Evolutionary conservation across 2,329 filamentous ascomycete species (phyloP), one percentile per base, ranked within the genome.

Genomic region (Curvularia spicifera): DNA sequence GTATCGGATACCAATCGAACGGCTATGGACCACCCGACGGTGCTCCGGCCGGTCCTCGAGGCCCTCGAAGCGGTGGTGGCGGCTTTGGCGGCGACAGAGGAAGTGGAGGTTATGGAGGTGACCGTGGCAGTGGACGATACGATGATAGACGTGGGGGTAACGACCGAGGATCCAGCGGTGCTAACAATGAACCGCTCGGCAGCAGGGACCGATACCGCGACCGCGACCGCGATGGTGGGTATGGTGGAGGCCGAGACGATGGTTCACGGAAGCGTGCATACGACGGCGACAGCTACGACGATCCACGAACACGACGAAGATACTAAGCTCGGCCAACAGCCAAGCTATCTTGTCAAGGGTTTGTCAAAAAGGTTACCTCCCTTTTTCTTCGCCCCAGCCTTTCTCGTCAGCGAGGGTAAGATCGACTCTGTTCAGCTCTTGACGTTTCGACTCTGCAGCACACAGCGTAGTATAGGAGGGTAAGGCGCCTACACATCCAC

Each of bases 171-270:
- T 78, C 84, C 59, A 89, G 87, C 56, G 91, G 91, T 65, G 91
- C 91, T 80, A 95, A 96, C 79, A 89, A 90, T 78, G 92, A 96
- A 76, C 91, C 91, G 61, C 86, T 95, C 74, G 88, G 90, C 71
- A 80, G 80, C 69, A 77, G 82, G 61, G 82, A 85, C 63, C 80
- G 84, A 51, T 79, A 80, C 56, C 67, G 70, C 37, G 71, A 72
- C 56, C 66, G 70, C 33, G 71, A 72, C 57, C 68, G 71, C n/a
- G 59, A 62, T 20, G 56, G 64, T 61, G 66, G 63, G 35, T 59
- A 63, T 53, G 60, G 58, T 28, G 59, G 64, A 39, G 50, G 53
- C 29, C 63, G 69, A 10, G 69, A 71, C 64, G 81, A 83, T 60
- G 76, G 79, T 59, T 79, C 81, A 47, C 67, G 77, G 18, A 78